Evolutionary conservation across 495 filamentous ascomycete species (phyloP).

Genomic region (Hypoxylon subgilvum): DNA sequence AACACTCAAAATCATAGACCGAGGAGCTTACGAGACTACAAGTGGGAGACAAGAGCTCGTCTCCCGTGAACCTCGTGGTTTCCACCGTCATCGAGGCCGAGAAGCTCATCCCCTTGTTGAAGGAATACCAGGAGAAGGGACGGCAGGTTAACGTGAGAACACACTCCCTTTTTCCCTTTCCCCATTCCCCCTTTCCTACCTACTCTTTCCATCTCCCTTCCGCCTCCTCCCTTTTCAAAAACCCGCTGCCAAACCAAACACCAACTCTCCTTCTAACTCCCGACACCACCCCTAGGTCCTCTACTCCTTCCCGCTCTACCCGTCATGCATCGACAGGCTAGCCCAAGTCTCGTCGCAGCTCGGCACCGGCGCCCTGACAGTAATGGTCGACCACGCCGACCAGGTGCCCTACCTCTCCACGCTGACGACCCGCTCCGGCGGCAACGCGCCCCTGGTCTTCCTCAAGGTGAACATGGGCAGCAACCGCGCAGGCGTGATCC

Average conservation of each 20-base stretch:
- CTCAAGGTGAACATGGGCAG: slow-evolving; percentile 82
- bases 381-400: slow-evolving; percentile 75
- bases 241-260: no score
- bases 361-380: slow-evolving; percentile 59
- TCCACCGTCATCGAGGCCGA: slow-evolving; percentile 82
- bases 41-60: slow-evolving; percentile 60
- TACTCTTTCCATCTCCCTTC: no score
- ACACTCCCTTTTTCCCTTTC: not conserved
- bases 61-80: slow-evolving; percentile 70
- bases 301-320: slow-evolving; percentile 75
- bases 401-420: slow-evolving; percentile 59
- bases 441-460: slow-evolving; percentile 61
- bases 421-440: slow-evolving; percentile 46
- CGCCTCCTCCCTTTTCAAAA: no score
- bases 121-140: slow-evolving; percentile 59
- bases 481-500: slow-evolving; percentile 72
- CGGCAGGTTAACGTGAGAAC: slow-evolving; percentile 62
- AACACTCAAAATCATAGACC: slow-evolving; percentile 58
- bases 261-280: not conserved
- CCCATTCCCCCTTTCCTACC: no score
- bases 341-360: slow-evolving; percentile 55
- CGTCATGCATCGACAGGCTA: slow-evolving; percentile 66
- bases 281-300: slow-evolving; percentile 59
- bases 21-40: slow-evolving; percentile 75
- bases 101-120: slow-evolving; percentile 65